A percentile compares a stretch with the other conserved stretches of the same genome.
phyloP scores from a whole-genome alignment of 2,329 filamentous ascomycete species.

The Cladosporium sp. region DNA sequence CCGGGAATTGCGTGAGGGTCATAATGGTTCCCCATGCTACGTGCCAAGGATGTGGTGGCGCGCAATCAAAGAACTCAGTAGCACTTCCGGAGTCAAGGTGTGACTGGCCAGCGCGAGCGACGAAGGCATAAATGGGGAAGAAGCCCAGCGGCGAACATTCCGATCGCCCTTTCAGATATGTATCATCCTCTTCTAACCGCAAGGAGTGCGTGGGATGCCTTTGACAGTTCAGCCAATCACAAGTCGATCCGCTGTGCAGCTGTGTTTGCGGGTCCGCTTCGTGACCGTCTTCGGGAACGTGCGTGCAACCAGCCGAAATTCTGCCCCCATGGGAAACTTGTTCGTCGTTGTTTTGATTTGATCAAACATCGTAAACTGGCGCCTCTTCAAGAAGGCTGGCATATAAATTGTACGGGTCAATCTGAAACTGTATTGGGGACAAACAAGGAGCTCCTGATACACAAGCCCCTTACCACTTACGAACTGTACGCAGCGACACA shows the following conservation, averaged over 20 bases:
- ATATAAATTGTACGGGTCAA: background rate
- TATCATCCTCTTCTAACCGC: background rate
- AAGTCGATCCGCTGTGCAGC: background rate
- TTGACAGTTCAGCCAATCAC: background rate
- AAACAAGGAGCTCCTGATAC: background rate
- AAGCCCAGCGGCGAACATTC: background rate
- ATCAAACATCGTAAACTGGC: background rate
- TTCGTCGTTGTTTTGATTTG: background rate
- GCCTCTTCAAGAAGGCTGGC: background rate
- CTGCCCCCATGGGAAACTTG: background rate
- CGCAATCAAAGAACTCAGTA: background rate
- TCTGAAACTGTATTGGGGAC: background rate
- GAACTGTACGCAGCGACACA: background rate
- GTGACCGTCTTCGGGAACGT: background rate
- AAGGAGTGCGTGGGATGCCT: background rate
- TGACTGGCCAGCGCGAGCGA: background rate
- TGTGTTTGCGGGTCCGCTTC: background rate
- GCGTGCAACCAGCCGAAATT: background rate
- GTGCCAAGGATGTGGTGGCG: background rate
- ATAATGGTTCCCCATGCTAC: background rate
- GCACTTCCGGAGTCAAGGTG: background rate
- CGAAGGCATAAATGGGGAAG: background rate
- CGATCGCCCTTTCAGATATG: background rate
- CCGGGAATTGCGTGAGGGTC: background rate
- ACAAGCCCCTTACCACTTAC: background rate